These are phyloP conservation scores for Polytrichum formosum DNA, from an alignment of 225 moss, liverwort and hornwort genomes.

Conservation along the genomic window DNA sequence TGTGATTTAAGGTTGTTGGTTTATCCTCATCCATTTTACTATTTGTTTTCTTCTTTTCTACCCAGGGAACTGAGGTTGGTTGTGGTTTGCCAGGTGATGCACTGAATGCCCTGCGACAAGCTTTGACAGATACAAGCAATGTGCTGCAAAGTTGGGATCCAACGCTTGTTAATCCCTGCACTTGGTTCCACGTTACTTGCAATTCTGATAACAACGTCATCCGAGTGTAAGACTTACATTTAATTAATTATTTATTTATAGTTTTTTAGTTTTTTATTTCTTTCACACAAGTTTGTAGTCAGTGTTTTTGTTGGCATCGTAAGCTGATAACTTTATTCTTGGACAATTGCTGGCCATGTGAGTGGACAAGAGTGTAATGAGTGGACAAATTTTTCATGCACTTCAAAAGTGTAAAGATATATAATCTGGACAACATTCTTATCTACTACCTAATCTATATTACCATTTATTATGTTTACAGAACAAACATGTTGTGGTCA, in stretches of 20 bases:
- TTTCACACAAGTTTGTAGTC: neutral
- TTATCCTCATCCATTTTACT: neutral
- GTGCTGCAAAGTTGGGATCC: constrained; percentile 98
- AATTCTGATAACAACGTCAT: constrained; percentile 59
- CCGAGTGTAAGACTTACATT: constrained; percentile 63
- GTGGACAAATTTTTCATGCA: neutral
- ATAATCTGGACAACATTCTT: neutral
- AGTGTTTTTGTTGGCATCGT: neutral
- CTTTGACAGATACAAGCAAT: constrained; percentile 61
- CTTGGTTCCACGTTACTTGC: constrained; percentile 99
- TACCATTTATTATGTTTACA: too few relatives aligned
- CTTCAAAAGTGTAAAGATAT: neutral
- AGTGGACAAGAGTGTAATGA: neutral
- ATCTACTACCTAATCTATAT: too few relatives aligned
- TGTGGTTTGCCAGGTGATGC: constrained; percentile 74
- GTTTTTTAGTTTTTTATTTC: neutral
- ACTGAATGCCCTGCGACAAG: constrained; percentile 51
- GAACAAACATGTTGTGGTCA: too few relatives aligned
- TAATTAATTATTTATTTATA: neutral
- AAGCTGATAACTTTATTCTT: neutral
- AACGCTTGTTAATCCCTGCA: constrained; percentile 84
- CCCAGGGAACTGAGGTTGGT: constrained; percentile 16
- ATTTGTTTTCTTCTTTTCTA: neutral
- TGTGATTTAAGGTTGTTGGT: too few relatives aligned
- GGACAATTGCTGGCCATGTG: neutral